Evolutionary conservation across 2,329 filamentous ascomycete species (phyloP).

Genomic region (Trichoderma sp.): DNA sequence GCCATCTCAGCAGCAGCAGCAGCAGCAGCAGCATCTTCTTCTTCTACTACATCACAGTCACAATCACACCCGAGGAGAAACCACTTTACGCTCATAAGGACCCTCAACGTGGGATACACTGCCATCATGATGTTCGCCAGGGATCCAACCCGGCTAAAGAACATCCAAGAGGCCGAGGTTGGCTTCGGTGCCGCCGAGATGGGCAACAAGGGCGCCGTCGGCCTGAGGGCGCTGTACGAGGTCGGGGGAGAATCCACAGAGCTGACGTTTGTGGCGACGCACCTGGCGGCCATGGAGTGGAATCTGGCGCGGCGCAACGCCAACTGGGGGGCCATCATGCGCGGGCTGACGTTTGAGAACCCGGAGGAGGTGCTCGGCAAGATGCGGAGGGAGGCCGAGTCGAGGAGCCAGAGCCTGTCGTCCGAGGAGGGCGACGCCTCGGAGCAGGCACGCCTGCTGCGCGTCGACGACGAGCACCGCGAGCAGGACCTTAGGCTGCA

Average conservation of each 20-base stretch:
- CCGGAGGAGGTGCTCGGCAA: constrained; percentile 40
- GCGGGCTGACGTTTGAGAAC: constrained; percentile 71
- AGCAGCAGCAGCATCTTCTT: constrained; percentile 9
- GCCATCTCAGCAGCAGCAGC: constrained; percentile 18
- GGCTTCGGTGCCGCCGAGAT: constrained; percentile 84
- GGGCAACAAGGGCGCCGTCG: constrained; percentile 94
- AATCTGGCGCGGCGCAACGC: constrained; percentile 71
- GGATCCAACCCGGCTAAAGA: constrained; percentile 55
- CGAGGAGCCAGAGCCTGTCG: constrained; percentile 5
- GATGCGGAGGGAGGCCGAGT: constrained; percentile 20
- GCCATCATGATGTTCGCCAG: constrained; percentile 81
- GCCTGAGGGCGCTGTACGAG: constrained; percentile 64
- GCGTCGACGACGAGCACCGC: constrained; percentile 35
- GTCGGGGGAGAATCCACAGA: constrained; percentile 47
- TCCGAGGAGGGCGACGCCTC: constrained; percentile 26
- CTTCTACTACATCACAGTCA: constrained; percentile 13
- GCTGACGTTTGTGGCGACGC: constrained; percentile 82
- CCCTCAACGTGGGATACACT: constrained; percentile 82
- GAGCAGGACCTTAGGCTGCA: constrained; percentile 38
- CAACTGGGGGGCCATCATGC: constrained; percentile 84
- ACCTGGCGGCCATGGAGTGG: constrained; percentile 85
- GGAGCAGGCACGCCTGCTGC: constrained; percentile 34
- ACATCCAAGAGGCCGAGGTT: constrained; percentile 73
- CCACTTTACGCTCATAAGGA: constrained; percentile 65
- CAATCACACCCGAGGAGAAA: constrained; percentile 22